These are phyloP conservation scores for Phalaenopsis aphrodite DNA, from an alignment of 106 monocot genomes.

Conservation along the genomic window DNA sequence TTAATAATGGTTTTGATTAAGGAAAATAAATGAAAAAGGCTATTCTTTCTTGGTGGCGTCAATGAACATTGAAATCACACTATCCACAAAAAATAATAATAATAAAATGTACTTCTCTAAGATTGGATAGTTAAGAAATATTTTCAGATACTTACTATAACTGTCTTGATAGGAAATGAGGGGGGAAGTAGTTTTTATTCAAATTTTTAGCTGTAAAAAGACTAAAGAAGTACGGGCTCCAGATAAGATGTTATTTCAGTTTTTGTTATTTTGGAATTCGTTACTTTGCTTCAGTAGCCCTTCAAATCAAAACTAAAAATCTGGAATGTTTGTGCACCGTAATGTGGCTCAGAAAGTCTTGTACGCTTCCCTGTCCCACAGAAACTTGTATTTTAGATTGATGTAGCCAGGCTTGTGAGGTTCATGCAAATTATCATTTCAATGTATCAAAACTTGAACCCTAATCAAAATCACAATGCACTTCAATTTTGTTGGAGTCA, in stretches of 20 bases:
- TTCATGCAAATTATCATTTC: background rate
- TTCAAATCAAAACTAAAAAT: constrained; percentile 1
- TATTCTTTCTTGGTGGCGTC: background rate
- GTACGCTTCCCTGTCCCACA: background rate
- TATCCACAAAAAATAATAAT: background rate
- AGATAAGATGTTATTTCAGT: background rate
- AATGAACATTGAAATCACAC: background rate
- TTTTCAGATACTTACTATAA: background rate
- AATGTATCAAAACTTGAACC: background rate
- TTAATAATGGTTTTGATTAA: background rate
- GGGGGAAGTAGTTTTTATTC: background rate
- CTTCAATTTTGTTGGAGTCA: background rate
- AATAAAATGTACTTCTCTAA: background rate
- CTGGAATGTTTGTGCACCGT: background rate
- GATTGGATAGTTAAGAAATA: background rate
- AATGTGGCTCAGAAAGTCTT: background rate
- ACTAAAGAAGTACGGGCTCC: background rate
- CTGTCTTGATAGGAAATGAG: background rate
- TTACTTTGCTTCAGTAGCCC: background rate
- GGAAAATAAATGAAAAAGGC: background rate
- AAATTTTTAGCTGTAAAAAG: background rate
- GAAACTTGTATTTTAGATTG: background rate
- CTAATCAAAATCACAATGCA: background rate
- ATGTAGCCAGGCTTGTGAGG: background rate
- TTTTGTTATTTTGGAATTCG: background rate